A percentile compares a stretch with the other conserved stretches of the same genome.
Evolutionary conservation across 257 asterid genomes (phyloP).

Genomic region (Salvia miltiorrhiza): DNA sequence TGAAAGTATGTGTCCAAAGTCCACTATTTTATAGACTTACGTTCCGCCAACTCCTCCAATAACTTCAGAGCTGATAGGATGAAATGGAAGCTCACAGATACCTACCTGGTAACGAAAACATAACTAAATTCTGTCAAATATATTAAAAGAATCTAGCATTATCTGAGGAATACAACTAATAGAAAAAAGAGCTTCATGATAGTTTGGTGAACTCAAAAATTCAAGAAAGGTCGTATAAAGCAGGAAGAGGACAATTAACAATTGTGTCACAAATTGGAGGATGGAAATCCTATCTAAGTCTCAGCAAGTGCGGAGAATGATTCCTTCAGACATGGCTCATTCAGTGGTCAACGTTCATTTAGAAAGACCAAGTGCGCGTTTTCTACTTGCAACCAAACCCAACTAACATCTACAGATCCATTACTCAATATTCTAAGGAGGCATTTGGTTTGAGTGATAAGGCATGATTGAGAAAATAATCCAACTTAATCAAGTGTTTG

Average conservation of each 20-base stretch:
- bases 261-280: neutral
- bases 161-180: neutral
- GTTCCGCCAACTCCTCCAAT: constrained; percentile 99
- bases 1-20: constrained; percentile 6
- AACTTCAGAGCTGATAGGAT: constrained; percentile 91
- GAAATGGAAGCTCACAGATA: constrained; percentile 98
- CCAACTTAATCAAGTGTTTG: too few species aligned
- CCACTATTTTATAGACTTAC: constrained; percentile 43
- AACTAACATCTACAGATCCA: neutral
- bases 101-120: constrained; percentile 63
- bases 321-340: neutral
- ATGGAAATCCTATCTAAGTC: neutral
- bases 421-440: constrained; percentile 1
- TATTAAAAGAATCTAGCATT: neutral
- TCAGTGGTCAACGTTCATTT: neutral
- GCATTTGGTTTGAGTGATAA: too few species aligned
- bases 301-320: neutral
- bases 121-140: neutral
- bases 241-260: neutral
- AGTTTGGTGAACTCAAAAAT: neutral
- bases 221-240: neutral
- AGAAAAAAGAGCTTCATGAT: neutral
- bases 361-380: neutral
- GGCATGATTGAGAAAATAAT: too few species aligned
- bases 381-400: neutral